Conservation (phyloP, 2,329 filamentous ascomycete species). For the Tolypocladium album region DNA sequence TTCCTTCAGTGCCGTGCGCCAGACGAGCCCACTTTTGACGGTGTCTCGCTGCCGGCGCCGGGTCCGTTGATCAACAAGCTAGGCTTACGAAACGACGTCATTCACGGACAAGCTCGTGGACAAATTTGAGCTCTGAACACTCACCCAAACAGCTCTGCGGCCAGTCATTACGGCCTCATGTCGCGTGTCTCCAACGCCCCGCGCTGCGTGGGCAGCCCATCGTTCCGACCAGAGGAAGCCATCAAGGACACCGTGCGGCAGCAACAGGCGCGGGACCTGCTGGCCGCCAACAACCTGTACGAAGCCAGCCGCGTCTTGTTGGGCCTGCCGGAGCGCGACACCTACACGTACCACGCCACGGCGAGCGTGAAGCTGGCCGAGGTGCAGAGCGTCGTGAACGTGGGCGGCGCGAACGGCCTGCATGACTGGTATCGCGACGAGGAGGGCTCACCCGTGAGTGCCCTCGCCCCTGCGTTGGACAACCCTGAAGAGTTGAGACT, state of each 20-base stretch:
- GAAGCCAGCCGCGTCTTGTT: slow-evolving; percentile 33
- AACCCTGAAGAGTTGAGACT: neutral
- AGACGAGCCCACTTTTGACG: neutral
- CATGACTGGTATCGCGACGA: slow-evolving; percentile 37
- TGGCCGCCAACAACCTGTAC: slow-evolving; percentile 32
- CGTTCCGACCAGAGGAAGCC: slow-evolving; percentile 31
- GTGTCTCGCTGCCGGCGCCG: neutral
- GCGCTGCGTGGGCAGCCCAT: slow-evolving; percentile 32
- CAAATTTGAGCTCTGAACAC: neutral
- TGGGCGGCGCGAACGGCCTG: slow-evolving; percentile 33
- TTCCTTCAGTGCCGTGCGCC: neutral
- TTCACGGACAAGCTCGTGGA: neutral
- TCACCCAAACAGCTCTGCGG: neutral
- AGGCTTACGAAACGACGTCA: neutral
- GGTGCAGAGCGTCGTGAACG: slow-evolving; percentile 33
- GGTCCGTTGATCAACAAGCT: neutral
- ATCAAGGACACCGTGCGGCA: slow-evolving; percentile 27
- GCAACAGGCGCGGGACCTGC: slow-evolving; percentile 22
- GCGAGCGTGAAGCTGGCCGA: slow-evolving; percentile 36
- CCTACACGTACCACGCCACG: slow-evolving; percentile 41
- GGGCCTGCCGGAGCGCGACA: slow-evolving; percentile 30
- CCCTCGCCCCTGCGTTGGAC: neutral
- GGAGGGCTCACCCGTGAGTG: slow-evolving; percentile 21
- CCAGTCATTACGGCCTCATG: slow-evolving; percentile 9
- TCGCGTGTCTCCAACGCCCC: slow-evolving; percentile 15